Evolutionary conservation across 2,329 filamentous ascomycete genomes (phyloP).

Genomic region (Fusarium concolor): DNA sequence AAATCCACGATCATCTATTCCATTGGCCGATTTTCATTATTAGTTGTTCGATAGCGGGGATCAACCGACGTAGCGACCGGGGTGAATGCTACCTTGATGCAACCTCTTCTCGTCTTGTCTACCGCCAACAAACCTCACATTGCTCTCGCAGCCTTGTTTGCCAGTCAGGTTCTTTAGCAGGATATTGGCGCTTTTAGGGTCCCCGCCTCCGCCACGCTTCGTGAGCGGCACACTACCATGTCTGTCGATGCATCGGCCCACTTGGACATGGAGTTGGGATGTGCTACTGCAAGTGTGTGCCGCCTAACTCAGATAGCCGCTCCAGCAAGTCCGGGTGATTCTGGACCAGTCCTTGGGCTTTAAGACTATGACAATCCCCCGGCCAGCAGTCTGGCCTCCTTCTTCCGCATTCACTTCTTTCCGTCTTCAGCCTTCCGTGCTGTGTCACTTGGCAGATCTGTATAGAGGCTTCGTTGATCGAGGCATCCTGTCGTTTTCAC

Average conservation of each 20-base stretch:
- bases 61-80: slow-evolving; percentile 36
- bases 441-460: slow-evolving; percentile 45
- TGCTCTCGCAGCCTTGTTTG: slow-evolving; percentile 32
- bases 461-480: slow-evolving; percentile 58
- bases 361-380: slow-evolving; percentile 46
- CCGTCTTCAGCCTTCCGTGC: slow-evolving; percentile 46
- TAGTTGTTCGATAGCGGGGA: slow-evolving; percentile 42
- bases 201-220: slow-evolving; percentile 29
- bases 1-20: slow-evolving; percentile 33
- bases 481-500: slow-evolving; percentile 56
- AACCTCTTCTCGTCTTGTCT: slow-evolving; percentile 36
- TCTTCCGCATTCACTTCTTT: slow-evolving; percentile 52
- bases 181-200: slow-evolving; percentile 32
- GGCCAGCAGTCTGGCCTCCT: slow-evolving; percentile 46
- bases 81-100: slow-evolving; percentile 39
- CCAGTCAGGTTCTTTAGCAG: slow-evolving; percentile 41
- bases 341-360: slow-evolving; percentile 39
- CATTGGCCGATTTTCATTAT: slow-evolving; percentile 49
- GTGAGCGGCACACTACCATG: slow-evolving; percentile 27
- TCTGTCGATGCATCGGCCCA: slow-evolving; percentile 43
- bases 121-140: slow-evolving; percentile 37
- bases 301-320: slow-evolving; percentile 46
- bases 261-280: slow-evolving; percentile 33
- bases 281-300: slow-evolving; percentile 45
- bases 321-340: slow-evolving; percentile 29